These are phyloP conservation scores for Graphilbum sp. DNA, from an alignment of 2,329 filamentous ascomycete genomes.

Conservation along the genomic window DNA sequence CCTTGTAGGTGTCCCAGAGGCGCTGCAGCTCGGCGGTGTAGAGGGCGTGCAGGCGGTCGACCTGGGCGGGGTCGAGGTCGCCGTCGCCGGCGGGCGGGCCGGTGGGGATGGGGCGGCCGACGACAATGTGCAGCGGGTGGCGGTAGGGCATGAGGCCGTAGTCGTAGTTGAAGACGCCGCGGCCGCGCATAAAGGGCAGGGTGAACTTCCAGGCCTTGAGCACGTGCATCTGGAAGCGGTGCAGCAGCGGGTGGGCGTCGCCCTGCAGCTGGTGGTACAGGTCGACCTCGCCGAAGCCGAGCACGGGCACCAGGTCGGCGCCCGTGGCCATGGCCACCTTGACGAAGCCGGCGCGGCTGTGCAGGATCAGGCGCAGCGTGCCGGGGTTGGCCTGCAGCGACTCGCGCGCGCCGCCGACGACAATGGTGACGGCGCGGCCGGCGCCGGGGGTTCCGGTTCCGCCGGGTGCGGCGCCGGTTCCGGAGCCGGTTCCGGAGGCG, in stretches of 20 bases:
- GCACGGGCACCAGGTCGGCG: constrained; percentile 83
- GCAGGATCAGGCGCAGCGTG: constrained; percentile 60
- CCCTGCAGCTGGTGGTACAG: constrained; percentile 81
- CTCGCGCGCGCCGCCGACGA: constrained; percentile 82
- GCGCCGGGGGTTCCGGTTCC: constrained; percentile 66
- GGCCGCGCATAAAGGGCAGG: constrained; percentile 73
- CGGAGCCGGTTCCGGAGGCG: constrained; percentile 61
- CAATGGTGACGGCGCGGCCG: constrained; percentile 92
- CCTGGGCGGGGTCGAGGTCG: constrained; percentile 55
- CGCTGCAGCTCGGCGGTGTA: constrained; percentile 63
- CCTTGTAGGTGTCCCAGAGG: constrained; percentile 65
- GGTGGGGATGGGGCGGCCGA: constrained; percentile 66
- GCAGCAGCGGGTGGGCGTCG: constrained; percentile 59
- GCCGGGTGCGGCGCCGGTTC: constrained; percentile 80
- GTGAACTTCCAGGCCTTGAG: constrained; percentile 87
- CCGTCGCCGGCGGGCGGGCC: constrained; percentile 31
- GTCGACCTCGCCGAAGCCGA: constrained; percentile 91
- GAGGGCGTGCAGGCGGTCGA: constrained; percentile 61
- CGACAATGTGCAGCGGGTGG: constrained; percentile 72
- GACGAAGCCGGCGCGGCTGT: constrained; percentile 77
- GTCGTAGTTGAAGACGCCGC: constrained; percentile 95
- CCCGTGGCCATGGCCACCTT: constrained; percentile 84
- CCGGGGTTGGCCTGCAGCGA: constrained; percentile 77
- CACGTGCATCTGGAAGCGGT: constrained; percentile 65
- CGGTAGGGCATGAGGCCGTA: constrained; percentile 93